Percentiles rank a stretch among this genome's conserved stretches.
Evolutionary conservation across 441 rosid species (phyloP).

Genomic region (Jatropha multifida): DNA sequence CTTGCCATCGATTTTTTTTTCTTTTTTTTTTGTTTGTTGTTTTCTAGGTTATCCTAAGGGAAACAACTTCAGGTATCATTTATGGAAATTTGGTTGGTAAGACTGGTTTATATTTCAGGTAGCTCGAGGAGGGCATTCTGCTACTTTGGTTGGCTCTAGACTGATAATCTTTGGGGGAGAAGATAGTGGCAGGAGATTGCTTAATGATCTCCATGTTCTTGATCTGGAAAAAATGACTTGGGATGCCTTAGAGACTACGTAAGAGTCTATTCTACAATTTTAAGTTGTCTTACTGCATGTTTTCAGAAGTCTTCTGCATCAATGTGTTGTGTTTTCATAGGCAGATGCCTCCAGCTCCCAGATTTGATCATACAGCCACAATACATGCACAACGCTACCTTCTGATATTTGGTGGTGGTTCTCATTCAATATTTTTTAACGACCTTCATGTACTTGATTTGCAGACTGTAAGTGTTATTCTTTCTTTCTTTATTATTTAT

Average conservation of each 20-base stretch:
- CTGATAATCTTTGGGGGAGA: constrained; percentile 90
- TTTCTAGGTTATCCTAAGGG: background rate
- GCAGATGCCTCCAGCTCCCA: constrained; percentile 92
- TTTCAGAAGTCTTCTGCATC: constrained; percentile 31
- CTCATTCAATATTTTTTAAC: constrained; percentile 83
- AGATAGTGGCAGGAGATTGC: constrained; percentile 70
- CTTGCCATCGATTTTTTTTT: background rate
- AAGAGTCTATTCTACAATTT: constrained; percentile 34
- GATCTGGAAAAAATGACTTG: constrained; percentile 88
- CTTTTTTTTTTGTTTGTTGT: constrained; percentile 2
- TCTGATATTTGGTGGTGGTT: constrained; percentile 90
- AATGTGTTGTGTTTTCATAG: constrained; percentile 51
- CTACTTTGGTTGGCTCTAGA: constrained; percentile 68
- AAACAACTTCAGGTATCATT: background rate
- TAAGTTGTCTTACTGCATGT: constrained; percentile 17
- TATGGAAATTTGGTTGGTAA: constrained; percentile 20
- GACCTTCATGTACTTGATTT: constrained; percentile 94
- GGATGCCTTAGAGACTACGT: constrained; percentile 70
- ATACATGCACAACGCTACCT: constrained; percentile 74
- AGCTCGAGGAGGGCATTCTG: constrained; percentile 93
- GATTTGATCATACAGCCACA: constrained; percentile 95
- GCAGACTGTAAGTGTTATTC: constrained; percentile 60
- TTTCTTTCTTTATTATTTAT: background rate
- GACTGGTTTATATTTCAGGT: constrained; percentile 47
- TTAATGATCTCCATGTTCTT: constrained; percentile 76